Percentiles rank a stretch among this genome's conserved stretches.
These are phyloP conservation scores for Neophaeococcomyces aloes DNA, from an alignment of 2,329 filamentous ascomycete genomes.

Conservation along the genomic window DNA sequence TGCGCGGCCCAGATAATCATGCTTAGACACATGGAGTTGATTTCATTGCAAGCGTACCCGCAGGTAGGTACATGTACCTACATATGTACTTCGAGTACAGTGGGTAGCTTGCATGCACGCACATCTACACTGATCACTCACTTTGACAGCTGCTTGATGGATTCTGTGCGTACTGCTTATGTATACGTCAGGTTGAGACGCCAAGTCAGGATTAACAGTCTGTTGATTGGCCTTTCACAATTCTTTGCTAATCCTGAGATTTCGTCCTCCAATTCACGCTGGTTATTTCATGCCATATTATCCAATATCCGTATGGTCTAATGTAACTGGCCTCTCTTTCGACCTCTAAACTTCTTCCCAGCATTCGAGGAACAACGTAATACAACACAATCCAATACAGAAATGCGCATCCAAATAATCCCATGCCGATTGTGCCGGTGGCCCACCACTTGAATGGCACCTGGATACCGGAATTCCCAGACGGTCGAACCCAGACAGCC, in stretches of 20 bases:
- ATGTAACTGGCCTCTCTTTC: slow-evolving; percentile 1
- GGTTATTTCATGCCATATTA: slow-evolving; percentile 7
- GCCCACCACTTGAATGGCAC: slow-evolving; percentile 4
- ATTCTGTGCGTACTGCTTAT: too few relatives aligned
- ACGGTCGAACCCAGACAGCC: slow-evolving; percentile 2
- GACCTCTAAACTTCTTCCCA: slow-evolving; percentile 1
- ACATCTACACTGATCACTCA: too few relatives aligned
- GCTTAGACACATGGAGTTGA: too few relatives aligned
- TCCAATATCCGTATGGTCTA: background rate
- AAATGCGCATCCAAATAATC: background rate
- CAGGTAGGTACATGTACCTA: too few relatives aligned
- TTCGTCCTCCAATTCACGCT: slow-evolving; percentile 9
- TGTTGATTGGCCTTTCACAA: too few relatives aligned
- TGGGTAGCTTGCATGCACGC: too few relatives aligned
- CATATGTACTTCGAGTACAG: too few relatives aligned
- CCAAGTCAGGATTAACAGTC: too few relatives aligned
- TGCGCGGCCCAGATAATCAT: too few relatives aligned
- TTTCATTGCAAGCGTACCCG: too few relatives aligned
- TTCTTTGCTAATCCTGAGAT: background rate
- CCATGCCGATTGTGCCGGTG: slow-evolving; percentile 7
- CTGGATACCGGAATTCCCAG: background rate
- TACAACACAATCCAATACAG: slow-evolving; percentile 1
- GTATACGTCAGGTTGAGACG: too few relatives aligned
- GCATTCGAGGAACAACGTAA: background rate
- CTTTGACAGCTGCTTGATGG: too few relatives aligned